phyloP scores from a whole-genome alignment of 73 alveolate genomes.

The Paramecium pentaurelia region DNA sequence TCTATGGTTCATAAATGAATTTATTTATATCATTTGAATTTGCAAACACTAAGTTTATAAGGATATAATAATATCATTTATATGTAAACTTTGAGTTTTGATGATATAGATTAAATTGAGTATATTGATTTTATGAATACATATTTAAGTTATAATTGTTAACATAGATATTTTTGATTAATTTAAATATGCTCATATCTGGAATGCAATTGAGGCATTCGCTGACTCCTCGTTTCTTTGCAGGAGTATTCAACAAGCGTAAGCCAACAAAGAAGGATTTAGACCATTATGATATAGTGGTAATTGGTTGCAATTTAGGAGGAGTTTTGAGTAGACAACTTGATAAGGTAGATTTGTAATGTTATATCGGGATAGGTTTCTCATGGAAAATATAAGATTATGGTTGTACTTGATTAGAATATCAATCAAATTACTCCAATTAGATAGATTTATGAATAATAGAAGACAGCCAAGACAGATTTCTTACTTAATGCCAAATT shows the following conservation, averaged over 20 bases:
- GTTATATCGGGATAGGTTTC: constrained; percentile 15
- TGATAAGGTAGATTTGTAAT: neutral
- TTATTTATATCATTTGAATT: neutral
- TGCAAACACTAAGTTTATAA: neutral
- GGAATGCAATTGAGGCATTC: constrained; percentile 46
- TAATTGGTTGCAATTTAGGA: constrained; percentile 57
- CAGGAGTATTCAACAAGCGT: constrained; percentile 59
- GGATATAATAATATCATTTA: neutral
- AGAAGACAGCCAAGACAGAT: constrained; percentile 55
- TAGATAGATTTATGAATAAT: constrained; percentile 48
- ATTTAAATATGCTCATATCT: constrained; percentile 24
- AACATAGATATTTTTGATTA: neutral
- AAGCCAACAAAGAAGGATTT: constrained; percentile 60
- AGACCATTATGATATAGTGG: constrained; percentile 55
- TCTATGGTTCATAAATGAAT: neutral
- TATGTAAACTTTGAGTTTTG: neutral
- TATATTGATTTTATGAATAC: neutral
- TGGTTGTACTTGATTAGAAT: constrained; percentile 53
- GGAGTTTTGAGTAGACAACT: constrained; percentile 54
- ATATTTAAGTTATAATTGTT: neutral
- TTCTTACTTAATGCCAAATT: constrained; percentile 37
- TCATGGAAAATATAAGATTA: constrained; percentile 52
- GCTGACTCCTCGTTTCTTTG: constrained; percentile 11
- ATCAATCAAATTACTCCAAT: constrained; percentile 38
- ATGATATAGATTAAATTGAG: neutral